Evolutionary conservation across 225 moss, liverwort and hornwort genomes (phyloP).

Genomic region (Thuidium tamariscinum): DNA sequence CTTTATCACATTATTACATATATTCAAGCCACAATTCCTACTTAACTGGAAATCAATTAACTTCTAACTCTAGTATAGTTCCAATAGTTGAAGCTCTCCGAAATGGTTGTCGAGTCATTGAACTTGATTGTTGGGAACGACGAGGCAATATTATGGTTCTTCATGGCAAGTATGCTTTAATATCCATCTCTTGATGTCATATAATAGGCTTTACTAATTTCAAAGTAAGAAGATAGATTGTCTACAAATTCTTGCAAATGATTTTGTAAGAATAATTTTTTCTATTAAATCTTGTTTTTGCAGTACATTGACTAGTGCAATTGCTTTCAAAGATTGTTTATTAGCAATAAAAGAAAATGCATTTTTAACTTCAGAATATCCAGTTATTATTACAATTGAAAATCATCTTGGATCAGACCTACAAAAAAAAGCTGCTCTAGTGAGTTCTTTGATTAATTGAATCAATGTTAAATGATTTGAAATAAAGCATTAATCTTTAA

Average conservation of each 20-base stretch:
- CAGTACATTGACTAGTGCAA: conserved; percentile 75
- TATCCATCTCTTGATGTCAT: not conserved
- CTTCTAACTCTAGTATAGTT: conserved; percentile 50
- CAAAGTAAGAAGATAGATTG: not conserved
- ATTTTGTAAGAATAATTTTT: not conserved
- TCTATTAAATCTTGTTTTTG: not conserved
- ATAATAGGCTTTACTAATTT: not conserved
- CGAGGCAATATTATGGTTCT: conserved; percentile 61
- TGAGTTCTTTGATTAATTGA: not conserved
- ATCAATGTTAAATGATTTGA: accelerated
- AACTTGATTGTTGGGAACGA: conserved; percentile 81
- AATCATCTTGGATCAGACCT: conserved; percentile 48
- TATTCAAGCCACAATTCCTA: conserved; percentile 85
- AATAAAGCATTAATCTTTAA: not conserved
- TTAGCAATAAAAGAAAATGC: conserved; percentile 73
- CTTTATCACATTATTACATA: conserved; percentile 71
- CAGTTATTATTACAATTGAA: conserved; percentile 84
- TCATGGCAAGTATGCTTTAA: conserved; percentile 65
- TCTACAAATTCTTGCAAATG: accelerated
- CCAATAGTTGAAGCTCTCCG: conserved; percentile 54
- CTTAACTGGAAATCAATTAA: conserved; percentile 84
- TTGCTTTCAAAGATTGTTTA: conserved; percentile 68
- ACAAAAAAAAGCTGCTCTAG: conserved; percentile 62
- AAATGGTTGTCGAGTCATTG: conserved; percentile 81
- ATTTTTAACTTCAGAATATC: conserved; percentile 58